A percentile compares a stretch with the other conserved stretches of the same genome.
phyloP scores from a whole-genome alignment of 169 alveolate genomes.

The Babesia caballi region DNA sequence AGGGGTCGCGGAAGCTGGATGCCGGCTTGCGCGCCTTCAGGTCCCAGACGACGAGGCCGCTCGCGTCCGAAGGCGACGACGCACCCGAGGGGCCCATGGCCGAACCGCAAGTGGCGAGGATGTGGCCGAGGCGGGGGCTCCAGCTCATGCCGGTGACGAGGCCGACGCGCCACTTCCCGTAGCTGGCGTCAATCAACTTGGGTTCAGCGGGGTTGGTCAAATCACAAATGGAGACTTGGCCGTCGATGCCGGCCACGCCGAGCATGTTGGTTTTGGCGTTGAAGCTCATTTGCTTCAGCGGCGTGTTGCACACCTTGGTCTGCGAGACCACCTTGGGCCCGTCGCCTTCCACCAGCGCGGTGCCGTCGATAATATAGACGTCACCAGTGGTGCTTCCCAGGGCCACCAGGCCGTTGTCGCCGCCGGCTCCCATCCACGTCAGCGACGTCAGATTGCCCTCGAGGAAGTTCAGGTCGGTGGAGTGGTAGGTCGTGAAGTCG shows the following conservation, averaged over 20 bases:
- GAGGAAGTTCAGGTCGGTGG: neutral
- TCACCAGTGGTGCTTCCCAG: slow-evolving; percentile 53
- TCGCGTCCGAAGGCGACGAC: slow-evolving; percentile 69
- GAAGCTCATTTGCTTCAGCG: slow-evolving; percentile 45
- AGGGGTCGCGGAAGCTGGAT: slow-evolving; percentile 80
- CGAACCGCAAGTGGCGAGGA: slow-evolving; percentile 74
- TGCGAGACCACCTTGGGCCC: slow-evolving; percentile 5
- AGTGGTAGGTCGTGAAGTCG: slow-evolving; percentile 49
- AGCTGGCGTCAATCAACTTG: slow-evolving; percentile 41
- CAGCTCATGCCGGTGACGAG: slow-evolving; percentile 69
- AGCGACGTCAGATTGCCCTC: slow-evolving; percentile 37
- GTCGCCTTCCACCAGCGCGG: slow-evolving; percentile 24
- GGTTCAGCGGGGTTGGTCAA: slow-evolving; percentile 33
- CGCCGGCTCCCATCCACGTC: slow-evolving; percentile 40
- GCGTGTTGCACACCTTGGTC: slow-evolving; percentile 43
- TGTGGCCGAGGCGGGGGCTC: slow-evolving; percentile 80
- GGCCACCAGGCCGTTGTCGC: slow-evolving; percentile 30
- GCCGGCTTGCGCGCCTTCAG: slow-evolving; percentile 81
- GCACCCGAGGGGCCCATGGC: slow-evolving; percentile 30
- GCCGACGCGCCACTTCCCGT: slow-evolving; percentile 66
- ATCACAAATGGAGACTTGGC: slow-evolving; percentile 49
- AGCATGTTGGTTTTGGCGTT: slow-evolving; percentile 51
- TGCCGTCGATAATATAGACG: slow-evolving; percentile 38
- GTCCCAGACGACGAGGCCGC: slow-evolving; percentile 81
- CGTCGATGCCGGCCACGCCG: slow-evolving; percentile 63